Percentiles rank a stretch among this genome's conserved stretches.
Evolutionary conservation across 805 yeast genomes (phyloP).

Genomic region (Candida peoriensis): DNA sequence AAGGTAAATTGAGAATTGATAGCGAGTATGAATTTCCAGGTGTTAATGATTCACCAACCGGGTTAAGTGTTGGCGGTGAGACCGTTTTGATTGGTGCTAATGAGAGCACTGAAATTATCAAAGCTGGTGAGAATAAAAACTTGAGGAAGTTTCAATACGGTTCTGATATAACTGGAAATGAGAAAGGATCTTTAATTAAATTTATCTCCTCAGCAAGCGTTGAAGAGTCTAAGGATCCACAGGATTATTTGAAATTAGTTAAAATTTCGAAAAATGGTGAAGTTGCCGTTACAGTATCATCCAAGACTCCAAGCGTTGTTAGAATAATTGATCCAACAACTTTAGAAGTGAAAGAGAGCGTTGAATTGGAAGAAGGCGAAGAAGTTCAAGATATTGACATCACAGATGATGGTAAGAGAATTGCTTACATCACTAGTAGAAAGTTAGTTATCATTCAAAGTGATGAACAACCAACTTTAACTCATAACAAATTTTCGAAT

Average conservation of each 20-base stretch:
- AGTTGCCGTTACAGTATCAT: slow-evolving; percentile 64
- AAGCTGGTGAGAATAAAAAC: slow-evolving; percentile 62
- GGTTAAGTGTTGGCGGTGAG: slow-evolving; percentile 46
- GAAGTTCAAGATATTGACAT: slow-evolving; percentile 63
- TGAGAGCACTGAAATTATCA: slow-evolving; percentile 54
- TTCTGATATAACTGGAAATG: slow-evolving; percentile 19
- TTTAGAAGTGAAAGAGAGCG: slow-evolving; percentile 46
- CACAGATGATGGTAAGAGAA: slow-evolving; percentile 59
- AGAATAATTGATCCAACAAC: slow-evolving; percentile 54
- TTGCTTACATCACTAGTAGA: slow-evolving; percentile 57
- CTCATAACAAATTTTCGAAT: slow-evolving; percentile 15
- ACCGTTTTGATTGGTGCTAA: slow-evolving; percentile 71
- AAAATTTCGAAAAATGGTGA: slow-evolving; percentile 53
- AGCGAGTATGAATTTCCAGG: slow-evolving; percentile 57
- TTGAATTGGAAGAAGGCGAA: slow-evolving; percentile 41
- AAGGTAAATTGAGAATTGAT: slow-evolving; percentile 47
- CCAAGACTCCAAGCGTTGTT: slow-evolving; percentile 57
- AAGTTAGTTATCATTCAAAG: slow-evolving; percentile 28
- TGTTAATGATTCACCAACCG: slow-evolving; percentile 85
- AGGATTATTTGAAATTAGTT: slow-evolving; percentile 58
- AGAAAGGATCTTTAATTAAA: slow-evolving; percentile 50
- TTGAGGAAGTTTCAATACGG: slow-evolving; percentile 50
- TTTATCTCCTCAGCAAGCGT: slow-evolving; percentile 58
- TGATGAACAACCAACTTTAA: slow-evolving; percentile 8
- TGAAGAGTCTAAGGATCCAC: slow-evolving; percentile 39